Percentiles rank a stretch among this genome's conserved stretches.
Conservation (phyloP, 352 stramenopile genomes). For the Thalassiosira hispida region DNA sequence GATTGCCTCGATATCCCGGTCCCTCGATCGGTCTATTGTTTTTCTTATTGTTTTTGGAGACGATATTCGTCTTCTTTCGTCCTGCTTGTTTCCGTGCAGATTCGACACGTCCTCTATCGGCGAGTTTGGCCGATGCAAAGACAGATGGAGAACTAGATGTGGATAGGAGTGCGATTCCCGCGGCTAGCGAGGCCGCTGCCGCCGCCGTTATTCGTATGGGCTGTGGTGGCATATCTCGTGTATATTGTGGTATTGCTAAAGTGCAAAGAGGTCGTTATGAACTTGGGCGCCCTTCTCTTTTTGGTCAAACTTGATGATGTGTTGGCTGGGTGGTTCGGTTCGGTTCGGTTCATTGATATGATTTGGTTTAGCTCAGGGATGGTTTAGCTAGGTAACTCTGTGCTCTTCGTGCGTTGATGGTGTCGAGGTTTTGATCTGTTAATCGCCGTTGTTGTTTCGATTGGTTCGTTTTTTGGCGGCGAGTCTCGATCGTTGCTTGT, state of each 20-base stretch:
- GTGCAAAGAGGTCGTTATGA: neutral
- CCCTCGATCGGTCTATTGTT: conserved; percentile 28
- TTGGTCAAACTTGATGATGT: too few species aligned
- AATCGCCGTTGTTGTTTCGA: too few species aligned
- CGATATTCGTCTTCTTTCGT: neutral
- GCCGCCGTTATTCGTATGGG: neutral
- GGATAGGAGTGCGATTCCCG: neutral
- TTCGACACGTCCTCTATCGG: conserved; percentile 49
- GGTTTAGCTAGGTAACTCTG: neutral
- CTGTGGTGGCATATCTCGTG: neutral
- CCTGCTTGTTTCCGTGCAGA: conserved; percentile 23
- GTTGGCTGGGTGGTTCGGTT: too few species aligned
- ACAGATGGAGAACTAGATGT: neutral
- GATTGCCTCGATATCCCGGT: conserved; percentile 27
- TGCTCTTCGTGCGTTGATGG: too few species aligned
- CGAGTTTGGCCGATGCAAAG: conserved; percentile 46
- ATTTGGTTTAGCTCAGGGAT: too few species aligned
- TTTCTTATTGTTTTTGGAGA: neutral
- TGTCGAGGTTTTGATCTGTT: too few species aligned
- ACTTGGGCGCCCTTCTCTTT: too few species aligned
- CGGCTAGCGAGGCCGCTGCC: neutral
- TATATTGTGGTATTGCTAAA: neutral
- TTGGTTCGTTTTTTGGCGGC: too few species aligned
- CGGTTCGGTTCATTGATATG: too few species aligned
- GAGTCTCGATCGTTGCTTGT: too few species aligned